A percentile compares a stretch with the other conserved stretches of the same genome.
Evolutionary conservation across 371 early-diverging fungal genomes (phyloP).

Genomic region (Funneliformis caledonium): DNA sequence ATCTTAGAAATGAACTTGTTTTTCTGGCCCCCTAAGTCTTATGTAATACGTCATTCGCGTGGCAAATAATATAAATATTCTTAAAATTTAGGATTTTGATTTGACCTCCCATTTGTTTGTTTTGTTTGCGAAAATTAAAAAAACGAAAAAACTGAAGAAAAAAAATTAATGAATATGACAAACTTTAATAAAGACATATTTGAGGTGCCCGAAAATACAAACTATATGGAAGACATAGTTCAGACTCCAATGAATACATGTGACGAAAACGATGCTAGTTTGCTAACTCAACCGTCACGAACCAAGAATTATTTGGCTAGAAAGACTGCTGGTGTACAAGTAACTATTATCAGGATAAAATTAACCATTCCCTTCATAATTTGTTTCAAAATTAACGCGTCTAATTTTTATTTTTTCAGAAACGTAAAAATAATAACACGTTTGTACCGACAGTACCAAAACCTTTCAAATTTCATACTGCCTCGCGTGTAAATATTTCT

Average conservation of each 20-base stretch:
- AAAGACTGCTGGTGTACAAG: neutral
- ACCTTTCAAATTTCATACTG: conserved; percentile 35
- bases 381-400: neutral
- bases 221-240: neutral
- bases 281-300: neutral
- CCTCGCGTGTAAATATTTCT: neutral
- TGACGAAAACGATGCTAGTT: too few relatives aligned
- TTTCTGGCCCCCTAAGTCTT: too few relatives aligned
- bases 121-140: too few relatives aligned
- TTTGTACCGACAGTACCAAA: conserved; percentile 21
- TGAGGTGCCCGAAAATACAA: neutral
- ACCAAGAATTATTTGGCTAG: neutral
- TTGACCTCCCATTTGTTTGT: too few relatives aligned
- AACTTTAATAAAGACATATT: neutral
- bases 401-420: neutral
- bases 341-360: neutral
- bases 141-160: too few relatives aligned
- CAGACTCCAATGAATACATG: too few relatives aligned
- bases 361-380: neutral
- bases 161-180: neutral
- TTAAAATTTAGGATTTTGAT: too few relatives aligned
- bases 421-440: neutral
- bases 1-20: too few relatives aligned
- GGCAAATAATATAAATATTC: too few relatives aligned
- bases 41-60: too few relatives aligned